Percentiles rank a stretch among this genome's conserved stretches.
Evolutionary conservation across 2,329 filamentous ascomycete species (phyloP).

Genomic region (Phyllosticta citrichinensis): DNA sequence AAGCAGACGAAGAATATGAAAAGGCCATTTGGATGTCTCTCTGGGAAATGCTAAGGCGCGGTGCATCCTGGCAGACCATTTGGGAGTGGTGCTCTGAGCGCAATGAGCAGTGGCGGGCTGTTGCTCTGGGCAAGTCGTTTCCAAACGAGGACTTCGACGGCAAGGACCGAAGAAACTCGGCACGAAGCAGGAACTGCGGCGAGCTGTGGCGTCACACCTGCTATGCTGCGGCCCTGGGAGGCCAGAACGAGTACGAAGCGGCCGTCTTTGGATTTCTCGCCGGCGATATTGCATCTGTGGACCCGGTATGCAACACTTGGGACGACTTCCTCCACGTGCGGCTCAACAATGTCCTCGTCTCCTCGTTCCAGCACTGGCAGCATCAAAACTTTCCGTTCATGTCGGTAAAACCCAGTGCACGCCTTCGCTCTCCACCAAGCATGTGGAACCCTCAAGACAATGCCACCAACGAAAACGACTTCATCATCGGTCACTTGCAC

Average conservation of each 20-base stretch:
- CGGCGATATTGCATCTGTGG: conserved; percentile 70
- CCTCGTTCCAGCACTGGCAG: conserved; percentile 67
- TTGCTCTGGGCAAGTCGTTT: conserved; percentile 65
- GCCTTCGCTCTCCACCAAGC: conserved; percentile 55
- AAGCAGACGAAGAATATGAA: conserved; percentile 81
- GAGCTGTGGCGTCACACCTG: conserved; percentile 69
- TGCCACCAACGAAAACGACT: conserved; percentile 38
- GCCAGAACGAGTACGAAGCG: conserved; percentile 66
- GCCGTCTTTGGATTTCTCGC: conserved; percentile 87
- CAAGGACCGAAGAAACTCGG: conserved; percentile 16
- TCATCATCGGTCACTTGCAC: conserved; percentile 48
- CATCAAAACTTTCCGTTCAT: conserved; percentile 33
- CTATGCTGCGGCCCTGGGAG: conserved; percentile 59
- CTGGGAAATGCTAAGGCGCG: conserved; percentile 83
- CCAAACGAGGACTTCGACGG: conserved; percentile 20
- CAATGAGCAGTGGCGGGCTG: conserved; percentile 80
- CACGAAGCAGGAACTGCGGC: conserved; percentile 26
- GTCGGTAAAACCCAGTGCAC: conserved; percentile 35
- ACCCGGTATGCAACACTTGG: conserved; percentile 67
- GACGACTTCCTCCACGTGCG: conserved; percentile 81
- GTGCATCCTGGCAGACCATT: conserved; percentile 63
- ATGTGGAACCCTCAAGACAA: conserved; percentile 53
- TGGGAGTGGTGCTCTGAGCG: conserved; percentile 78
- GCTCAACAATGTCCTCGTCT: conserved; percentile 75
- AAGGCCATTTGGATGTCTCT: conserved; percentile 86